Evolutionary conservation across 2,329 filamentous ascomycete genomes (phyloP).

Genomic region (Thermoascus crustaceus): DNA sequence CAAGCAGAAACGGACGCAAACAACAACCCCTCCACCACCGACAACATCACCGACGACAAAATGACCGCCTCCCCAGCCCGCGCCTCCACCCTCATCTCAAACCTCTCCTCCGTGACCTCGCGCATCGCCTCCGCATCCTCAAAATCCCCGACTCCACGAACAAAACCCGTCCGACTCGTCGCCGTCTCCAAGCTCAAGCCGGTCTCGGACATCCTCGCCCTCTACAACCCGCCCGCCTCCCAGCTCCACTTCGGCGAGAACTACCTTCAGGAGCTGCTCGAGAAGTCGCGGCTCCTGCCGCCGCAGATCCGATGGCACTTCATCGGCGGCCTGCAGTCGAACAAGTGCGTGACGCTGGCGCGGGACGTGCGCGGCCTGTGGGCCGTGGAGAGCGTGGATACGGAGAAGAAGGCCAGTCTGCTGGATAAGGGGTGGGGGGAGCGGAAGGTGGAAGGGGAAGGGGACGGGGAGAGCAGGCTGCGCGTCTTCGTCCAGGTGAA

Average conservation of each 20-base stretch:
- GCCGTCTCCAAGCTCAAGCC: slow-evolving; percentile 97
- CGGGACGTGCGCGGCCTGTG: slow-evolving; percentile 78
- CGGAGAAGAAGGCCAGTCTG: slow-evolving; percentile 73
- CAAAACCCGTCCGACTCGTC: slow-evolving; percentile 56
- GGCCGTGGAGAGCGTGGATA: slow-evolving; percentile 86
- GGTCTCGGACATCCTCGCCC: slow-evolving; percentile 76
- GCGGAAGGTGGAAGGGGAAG: slow-evolving; percentile 27
- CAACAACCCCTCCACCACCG: slow-evolving; percentile 9
- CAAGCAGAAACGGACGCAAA: too few relatives aligned
- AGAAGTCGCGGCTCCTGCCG: slow-evolving; percentile 77
- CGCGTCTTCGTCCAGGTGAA: slow-evolving; percentile 89
- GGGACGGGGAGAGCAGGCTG: slow-evolving; percentile 37
- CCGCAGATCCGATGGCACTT: slow-evolving; percentile 80
- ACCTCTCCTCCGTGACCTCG: slow-evolving; percentile 53
- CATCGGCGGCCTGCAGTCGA: slow-evolving; percentile 87
- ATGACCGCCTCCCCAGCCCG: slow-evolving; percentile 54
- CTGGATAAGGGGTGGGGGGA: slow-evolving; percentile 68
- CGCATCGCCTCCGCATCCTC: slow-evolving; percentile 47
- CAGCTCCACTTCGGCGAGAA: slow-evolving; percentile 92
- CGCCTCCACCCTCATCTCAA: slow-evolving; percentile 54
- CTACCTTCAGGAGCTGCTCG: slow-evolving; percentile 80
- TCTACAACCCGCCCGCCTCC: slow-evolving; percentile 54
- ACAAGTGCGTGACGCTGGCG: slow-evolving; percentile 82
- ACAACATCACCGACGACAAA: slow-evolving; percentile 4
- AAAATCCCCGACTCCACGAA: slow-evolving; percentile 11